Base-by-base conservation (phyloP, 345 rosid genomes). In the Citrus inodora region DNA sequence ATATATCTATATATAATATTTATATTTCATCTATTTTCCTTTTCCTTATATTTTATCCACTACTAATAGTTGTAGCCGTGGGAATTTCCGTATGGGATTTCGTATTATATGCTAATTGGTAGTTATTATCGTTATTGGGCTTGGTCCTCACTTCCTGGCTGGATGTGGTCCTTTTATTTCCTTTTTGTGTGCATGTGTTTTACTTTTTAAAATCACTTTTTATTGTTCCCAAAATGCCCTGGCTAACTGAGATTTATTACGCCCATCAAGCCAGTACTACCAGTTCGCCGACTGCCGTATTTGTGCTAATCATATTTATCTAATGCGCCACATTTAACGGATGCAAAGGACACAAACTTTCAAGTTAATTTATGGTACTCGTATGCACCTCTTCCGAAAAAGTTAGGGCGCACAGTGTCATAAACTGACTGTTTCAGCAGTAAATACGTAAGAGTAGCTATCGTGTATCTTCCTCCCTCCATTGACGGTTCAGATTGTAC, bases 61-160 rank as follows among this genome's bases (percentile, higher is more conserved):
- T 2, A 7, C 37, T 32, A 3, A 66, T 73, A 22, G 68, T 67
- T 83, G 24, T 38, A n/a, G 76, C 16, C 48, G 33, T 74, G 67
- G 4, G 53, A 68, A 73, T 76, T 37, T 48, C 58, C 70, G 81
- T 73, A 33, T 79, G 68, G 19, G 71, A 71, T 74, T 27, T 67
- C 67, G 72, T 68, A 55, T 64, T 63, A 73, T 69, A 74, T 76
- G 81, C 71, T 70, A 56, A 74, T 71, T 67, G 83, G 76, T 64
- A 79, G 85, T 82, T 82, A 82, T 79, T 82, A 82, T 82, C 82
- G 85, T 82, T 82, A 82, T 79, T 73, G 64, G 80, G 72, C 71
- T 66, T 27, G 30, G 11, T 27, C n/a, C 79, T 37, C 32, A 6
- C 16, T 55, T 21, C 48, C 32, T 68, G 24, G 7, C 35, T 65